Evolutionary conservation across 768 basidiomycete species (phyloP), one percentile per base, ranked within the genome.

Genomic region (Russula compacta): DNA sequence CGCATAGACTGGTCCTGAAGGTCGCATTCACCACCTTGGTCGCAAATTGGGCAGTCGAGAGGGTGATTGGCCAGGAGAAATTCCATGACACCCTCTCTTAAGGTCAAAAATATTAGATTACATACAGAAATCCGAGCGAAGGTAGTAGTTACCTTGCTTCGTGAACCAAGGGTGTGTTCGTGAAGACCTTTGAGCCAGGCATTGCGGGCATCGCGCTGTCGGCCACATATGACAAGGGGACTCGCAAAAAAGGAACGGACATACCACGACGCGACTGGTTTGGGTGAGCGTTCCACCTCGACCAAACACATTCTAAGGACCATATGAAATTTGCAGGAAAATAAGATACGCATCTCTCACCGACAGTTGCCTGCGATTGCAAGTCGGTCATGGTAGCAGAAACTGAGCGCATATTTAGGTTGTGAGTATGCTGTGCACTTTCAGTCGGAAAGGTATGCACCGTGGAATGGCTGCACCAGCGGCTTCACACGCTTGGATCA

Each of bases 1-100:
- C 95, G 88, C 94, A 98, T 98, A 14, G 95, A 95, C 74, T 98
- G 95, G 75, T 98, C 95, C 77, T 98, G 95, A 8, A 98, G 82
- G 72, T 98, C 95, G 73, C 95, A 99, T 81, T 98, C 95, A 60
- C 97, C 95, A 71, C 95, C 95, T 75, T 98, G 95, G 72, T 99
- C 97, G 69, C 97, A 99, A 65, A 98, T 89, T 21, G 97, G 97
- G 74, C 97, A 99, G 73, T 99, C 97, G 58, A 99, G 81, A 2
- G 97, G 97, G 70, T 99, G 97, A 74, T 99, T 98, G 60, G 95
- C 84, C 62, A 98, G 84, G 42, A 98, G 81, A 75, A 98, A 97
- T 71, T 98, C 97, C 97, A 99, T 98, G 61, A 98, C 95, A 53
- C 97, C 97, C 74, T 97, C 94, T 21, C 94, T 62, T 42, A 19